Evolutionary conservation across 2,329 filamentous ascomycete genomes (phyloP).

Genomic region (Colletotrichum costaricense): DNA sequence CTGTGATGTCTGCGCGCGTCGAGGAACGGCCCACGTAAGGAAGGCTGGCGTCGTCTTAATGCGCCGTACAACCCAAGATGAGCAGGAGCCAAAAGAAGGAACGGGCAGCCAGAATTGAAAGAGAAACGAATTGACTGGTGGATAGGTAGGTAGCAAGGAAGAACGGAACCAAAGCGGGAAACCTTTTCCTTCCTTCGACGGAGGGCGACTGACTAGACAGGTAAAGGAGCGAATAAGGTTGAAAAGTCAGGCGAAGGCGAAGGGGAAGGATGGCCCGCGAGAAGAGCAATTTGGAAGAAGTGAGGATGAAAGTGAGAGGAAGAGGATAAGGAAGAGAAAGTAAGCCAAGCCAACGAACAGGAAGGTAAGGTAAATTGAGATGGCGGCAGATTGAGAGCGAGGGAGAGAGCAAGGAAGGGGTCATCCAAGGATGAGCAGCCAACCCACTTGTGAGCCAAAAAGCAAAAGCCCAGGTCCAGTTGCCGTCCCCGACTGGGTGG

Average conservation of each 20-base stretch:
- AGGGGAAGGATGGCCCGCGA: not conserved
- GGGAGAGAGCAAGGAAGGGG: slow-evolving; percentile 23
- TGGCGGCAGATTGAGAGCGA: not conserved
- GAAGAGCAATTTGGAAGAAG: not conserved
- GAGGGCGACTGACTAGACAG: slow-evolving; percentile 1
- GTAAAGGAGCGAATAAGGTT: slow-evolving; percentile 17
- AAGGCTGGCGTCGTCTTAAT: not conserved
- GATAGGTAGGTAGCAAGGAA: not conserved
- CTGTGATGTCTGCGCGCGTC: not conserved
- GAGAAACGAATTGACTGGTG: not conserved
- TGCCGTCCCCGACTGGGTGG: not conserved
- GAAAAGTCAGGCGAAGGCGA: slow-evolving; percentile 2
- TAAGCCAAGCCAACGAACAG: not conserved
- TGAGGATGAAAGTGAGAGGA: slow-evolving; percentile 1
- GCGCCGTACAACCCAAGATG: not conserved
- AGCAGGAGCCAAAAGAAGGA: not conserved
- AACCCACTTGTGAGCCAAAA: slow-evolving; percentile 12
- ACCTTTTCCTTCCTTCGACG: not conserved
- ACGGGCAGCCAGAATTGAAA: not conserved
- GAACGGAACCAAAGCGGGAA: not conserved
- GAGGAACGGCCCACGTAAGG: not conserved
- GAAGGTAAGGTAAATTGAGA: not conserved
- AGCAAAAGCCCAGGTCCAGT: not conserved
- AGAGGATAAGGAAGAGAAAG: slow-evolving; percentile 2
- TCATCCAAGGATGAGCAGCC: slow-evolving; percentile 18